Conservation (phyloP, 306 rosid genomes). For the Rosa lucieae region DNA sequence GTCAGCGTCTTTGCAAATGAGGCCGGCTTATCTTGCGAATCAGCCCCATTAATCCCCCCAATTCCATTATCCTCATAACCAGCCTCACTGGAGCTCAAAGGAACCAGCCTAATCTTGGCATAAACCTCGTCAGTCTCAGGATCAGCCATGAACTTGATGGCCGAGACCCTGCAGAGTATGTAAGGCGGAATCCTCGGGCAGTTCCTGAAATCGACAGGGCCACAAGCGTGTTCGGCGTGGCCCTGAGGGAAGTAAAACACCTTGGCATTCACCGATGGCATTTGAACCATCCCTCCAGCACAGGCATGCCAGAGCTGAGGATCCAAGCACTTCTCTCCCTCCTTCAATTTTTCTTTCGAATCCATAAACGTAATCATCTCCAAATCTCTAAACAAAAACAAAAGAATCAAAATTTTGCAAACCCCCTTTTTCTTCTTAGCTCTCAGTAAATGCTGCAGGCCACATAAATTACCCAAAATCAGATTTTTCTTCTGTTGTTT, state of each 20-base stretch:
- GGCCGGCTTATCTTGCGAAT: conserved; percentile 59
- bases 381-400: no score
- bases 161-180: conserved; percentile 58
- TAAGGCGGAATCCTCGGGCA: conserved; percentile 55
- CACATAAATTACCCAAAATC: conserved; percentile 15
- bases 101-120: conserved; percentile 61
- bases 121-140: conserved; percentile 81
- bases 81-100: conserved; percentile 36
- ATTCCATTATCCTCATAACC: conserved; percentile 42
- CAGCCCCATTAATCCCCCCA: conserved; percentile 51
- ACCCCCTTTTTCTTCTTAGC: neutral
- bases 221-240: conserved; percentile 86
- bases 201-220: conserved; percentile 57
- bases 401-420: neutral
- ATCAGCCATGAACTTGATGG: conserved; percentile 83
- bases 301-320: conserved; percentile 98
- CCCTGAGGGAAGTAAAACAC: conserved; percentile 91
- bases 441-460: conserved; percentile 34
- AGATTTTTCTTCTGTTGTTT: neutral
- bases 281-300: conserved; percentile 96
- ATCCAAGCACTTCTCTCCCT: conserved; percentile 70
- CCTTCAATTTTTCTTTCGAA: conserved; percentile 67
- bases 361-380: conserved; percentile 92
- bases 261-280: conserved; percentile 67
- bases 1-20: conserved; percentile 90